These are phyloP conservation scores for Phytophthora pluvialis DNA, from an alignment of 352 stramenopile genomes.

Conservation along the genomic window DNA sequence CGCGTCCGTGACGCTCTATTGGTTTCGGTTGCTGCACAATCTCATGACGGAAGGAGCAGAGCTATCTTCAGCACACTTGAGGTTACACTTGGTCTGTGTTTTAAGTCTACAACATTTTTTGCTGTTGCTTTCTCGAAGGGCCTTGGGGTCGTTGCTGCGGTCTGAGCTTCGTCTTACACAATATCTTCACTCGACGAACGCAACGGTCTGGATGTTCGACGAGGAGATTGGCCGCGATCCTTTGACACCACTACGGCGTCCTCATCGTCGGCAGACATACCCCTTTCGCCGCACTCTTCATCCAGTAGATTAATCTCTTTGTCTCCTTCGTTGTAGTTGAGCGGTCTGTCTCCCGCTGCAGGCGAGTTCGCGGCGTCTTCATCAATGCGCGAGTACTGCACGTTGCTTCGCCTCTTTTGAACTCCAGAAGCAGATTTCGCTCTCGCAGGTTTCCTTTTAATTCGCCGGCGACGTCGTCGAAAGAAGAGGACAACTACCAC, in stretches of 20 bases:
- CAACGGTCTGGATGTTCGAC: conserved; percentile 14
- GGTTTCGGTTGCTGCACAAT: conserved; percentile 26
- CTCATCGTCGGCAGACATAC: conserved; percentile 2
- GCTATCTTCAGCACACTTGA: conserved; percentile 29
- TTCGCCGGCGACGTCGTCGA: conserved; percentile 8
- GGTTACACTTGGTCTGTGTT: too few species aligned
- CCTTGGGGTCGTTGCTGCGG: too few species aligned
- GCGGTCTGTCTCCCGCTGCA: not conserved
- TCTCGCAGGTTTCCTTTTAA: conserved; percentile 15
- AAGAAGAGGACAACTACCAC: conserved; percentile 25
- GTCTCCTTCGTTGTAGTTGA: conserved; percentile 19
- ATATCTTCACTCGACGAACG: conserved; percentile 23
- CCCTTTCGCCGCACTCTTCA: conserved; percentile 24
- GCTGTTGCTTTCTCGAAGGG: too few species aligned
- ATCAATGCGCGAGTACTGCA: conserved; percentile 38
- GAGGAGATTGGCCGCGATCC: conserved; percentile 10
- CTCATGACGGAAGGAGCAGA: conserved; percentile 7
- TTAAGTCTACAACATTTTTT: too few species aligned
- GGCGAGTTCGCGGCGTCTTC: conserved; percentile 20
- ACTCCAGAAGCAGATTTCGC: conserved; percentile 15
- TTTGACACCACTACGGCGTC: conserved; percentile 6
- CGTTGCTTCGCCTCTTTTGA: conserved; percentile 25
- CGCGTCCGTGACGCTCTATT: not conserved
- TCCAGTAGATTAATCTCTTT: conserved; percentile 27
- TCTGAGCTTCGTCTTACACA: conserved; percentile 2